Percentiles rank a stretch among this genome's conserved stretches.
These are phyloP conservation scores for Phytophthora macrochlamydospora DNA, from an alignment of 352 stramenopile genomes.

Conservation along the genomic window DNA sequence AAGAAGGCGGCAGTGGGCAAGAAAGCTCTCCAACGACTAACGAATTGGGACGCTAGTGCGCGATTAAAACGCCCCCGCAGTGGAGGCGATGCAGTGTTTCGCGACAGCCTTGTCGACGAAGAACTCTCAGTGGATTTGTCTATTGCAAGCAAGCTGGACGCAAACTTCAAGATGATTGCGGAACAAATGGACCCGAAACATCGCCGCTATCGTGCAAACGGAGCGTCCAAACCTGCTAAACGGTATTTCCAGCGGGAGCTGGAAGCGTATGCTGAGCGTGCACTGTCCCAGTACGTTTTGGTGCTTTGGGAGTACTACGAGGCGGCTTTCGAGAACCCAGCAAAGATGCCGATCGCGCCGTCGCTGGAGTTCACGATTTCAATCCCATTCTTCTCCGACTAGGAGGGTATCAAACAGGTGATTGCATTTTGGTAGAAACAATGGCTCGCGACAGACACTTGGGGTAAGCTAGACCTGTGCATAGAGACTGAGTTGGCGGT, in stretches of 20 bases:
- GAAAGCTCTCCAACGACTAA: slow-evolving; percentile 60
- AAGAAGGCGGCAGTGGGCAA: slow-evolving; percentile 55
- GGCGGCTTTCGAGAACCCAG: slow-evolving; percentile 59
- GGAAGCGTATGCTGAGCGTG: slow-evolving; percentile 77
- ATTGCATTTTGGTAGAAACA: slow-evolving; percentile 34
- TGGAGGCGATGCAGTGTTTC: slow-evolving; percentile 64
- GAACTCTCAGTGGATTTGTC: slow-evolving; percentile 83
- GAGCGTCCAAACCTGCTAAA: slow-evolving; percentile 10
- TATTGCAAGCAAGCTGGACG: slow-evolving; percentile 83
- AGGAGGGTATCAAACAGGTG: slow-evolving; percentile 19
- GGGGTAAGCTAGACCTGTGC: slow-evolving; percentile 50
- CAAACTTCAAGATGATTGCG: slow-evolving; percentile 87
- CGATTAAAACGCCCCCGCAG: slow-evolving; percentile 47
- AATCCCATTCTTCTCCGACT: slow-evolving; percentile 72
- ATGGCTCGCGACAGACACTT: slow-evolving; percentile 13
- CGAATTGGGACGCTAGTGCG: slow-evolving; percentile 70
- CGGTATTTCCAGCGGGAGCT: slow-evolving; percentile 68
- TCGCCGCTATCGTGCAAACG: slow-evolving; percentile 5
- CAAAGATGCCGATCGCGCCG: slow-evolving; percentile 54
- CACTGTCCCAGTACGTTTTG: slow-evolving; percentile 76
- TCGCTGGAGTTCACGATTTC: slow-evolving; percentile 86
- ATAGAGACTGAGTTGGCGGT: slow-evolving; percentile 77
- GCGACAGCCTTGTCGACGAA: slow-evolving; percentile 76
- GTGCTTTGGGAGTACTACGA: slow-evolving; percentile 87
- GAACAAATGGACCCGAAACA: slow-evolving; percentile 62